A percentile compares a stretch with the other conserved stretches of the same genome.
Conservation (phyloP, 2,329 filamentous ascomycete genomes). For the Diplodia sapinea region DNA sequence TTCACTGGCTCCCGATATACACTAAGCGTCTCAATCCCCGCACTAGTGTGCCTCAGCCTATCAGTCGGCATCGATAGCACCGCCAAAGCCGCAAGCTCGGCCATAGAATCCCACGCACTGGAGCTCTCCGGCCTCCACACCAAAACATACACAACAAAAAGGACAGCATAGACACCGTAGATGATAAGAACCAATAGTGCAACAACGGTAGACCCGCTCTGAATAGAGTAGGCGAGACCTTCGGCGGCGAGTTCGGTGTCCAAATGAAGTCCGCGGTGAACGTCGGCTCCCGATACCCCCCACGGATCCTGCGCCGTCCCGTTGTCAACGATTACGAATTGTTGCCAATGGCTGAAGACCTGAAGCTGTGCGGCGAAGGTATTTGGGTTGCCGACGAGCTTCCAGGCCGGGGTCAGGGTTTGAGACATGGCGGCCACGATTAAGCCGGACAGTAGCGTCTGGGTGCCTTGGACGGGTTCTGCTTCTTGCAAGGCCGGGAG, state of each 20-base stretch:
- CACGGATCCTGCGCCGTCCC: not conserved
- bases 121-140: not conserved
- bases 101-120: constrained; percentile 12
- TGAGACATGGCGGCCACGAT: not conserved
- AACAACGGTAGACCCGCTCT: not conserved
- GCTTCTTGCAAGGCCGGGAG: not conserved
- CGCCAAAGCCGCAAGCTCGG: not conserved
- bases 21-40: not conserved
- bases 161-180: not conserved
- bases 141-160: not conserved
- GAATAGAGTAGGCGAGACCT: not conserved
- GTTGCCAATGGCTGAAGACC: not conserved
- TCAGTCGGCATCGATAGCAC: not conserved
- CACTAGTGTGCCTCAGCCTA: not conserved
- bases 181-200: not conserved
- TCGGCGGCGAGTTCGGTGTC: not conserved
- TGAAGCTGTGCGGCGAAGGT: not conserved
- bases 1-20: not conserved
- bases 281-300: not conserved
- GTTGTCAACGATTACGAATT: not conserved
- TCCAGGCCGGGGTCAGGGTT: not conserved
- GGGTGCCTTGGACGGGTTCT: not conserved
- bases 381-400: not conserved
- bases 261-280: not conserved
- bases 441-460: not conserved